Evolutionary conservation across 2,329 filamentous ascomycete species (phyloP), one percentile per base, ranked within the genome.

Genomic region (Bimuria novae-zelandiae): DNA sequence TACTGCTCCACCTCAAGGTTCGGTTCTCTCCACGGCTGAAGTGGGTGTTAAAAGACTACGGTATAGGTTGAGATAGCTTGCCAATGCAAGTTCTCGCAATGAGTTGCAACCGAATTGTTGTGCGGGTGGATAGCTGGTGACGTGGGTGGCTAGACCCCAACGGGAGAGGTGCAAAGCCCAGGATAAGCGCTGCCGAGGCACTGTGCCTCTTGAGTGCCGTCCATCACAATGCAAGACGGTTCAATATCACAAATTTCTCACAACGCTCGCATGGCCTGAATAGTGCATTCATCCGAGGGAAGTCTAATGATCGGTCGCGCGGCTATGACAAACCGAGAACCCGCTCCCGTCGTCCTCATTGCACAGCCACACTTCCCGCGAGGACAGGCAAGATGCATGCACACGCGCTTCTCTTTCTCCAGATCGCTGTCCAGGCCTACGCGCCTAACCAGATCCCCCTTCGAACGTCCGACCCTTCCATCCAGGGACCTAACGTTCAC

Each of bases 401-500:
- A 39, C 48, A 30, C n/a, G 27, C 40, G 12, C 44, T 47, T 30
- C 23, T 39, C 12, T 23, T 47, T n/a, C 22, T 33, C 19, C 16
- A n/a, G 16, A 47, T 49, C 44, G 39, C 23, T 19, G 12, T 33
- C 14, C 12, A 39, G 22, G 36, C 51, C 30, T 44, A 45, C 23
- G 19, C 22, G 33, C 44, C 33, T 47, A 37, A 25, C 39, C 44
- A 47, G 33, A 23, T 47, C 14, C 44, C 21, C 44, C 44, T 47
- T 29, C 27, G 21, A 30, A 37, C 33, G 8, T 35, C 16, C 17
- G 22, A 36, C 29, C 14, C 36, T n/a, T 48, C 48, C 40, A 16
- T 7, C 14, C 44, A 51, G 33, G 53, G 50, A 41, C 50, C 44
- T 40, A 22, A 36, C 22, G 39, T 12, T 25, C 27, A 35, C 47